Base-by-base conservation (phyloP, 163 green algal genomes). In the Volvox carteri region DNA sequence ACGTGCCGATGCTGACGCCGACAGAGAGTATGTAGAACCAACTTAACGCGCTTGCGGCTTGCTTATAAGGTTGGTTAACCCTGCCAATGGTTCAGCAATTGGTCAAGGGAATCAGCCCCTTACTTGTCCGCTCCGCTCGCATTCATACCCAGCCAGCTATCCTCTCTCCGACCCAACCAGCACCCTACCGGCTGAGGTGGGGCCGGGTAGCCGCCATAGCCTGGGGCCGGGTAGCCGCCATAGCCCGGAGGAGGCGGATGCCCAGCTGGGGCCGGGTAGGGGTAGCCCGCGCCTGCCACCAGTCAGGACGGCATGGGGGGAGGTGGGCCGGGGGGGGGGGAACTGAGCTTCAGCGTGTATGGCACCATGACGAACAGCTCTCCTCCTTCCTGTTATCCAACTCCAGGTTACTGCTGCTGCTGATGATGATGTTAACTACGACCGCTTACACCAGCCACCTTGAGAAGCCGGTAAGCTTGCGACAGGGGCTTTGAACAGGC, bases 161-260 rank as follows among this genome's bases (percentile, higher is more conserved):
- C n/a, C n/a, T n/a, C n/a, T n/a, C n/a, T n/a, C n/a, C n/a, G n/a
- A n/a, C n/a, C n/a, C n/a, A n/a, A n/a, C n/a, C n/a, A n/a, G n/a
- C n/a, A n/a, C n/a, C n/a, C n/a, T n/a, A n/a, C n/a, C n/a, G 62
- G 62, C 62, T 73, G 62, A 16, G 62, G 62, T 3, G 62, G 62
- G 19, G n/a, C 62, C 7, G 73, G 28, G 3, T 65, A 60, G 44
- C 4, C 46, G 4, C 1, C 25, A 19, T 56, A 39, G 37, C 72
- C 18, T 48, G 18, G 33, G 35, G 68, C 35, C 14, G 48, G 68
- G 37, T 4, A 9, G 33, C 16, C 70, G 21, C 39, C 39, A 37
- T 78, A 78, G 41, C 70, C 70, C 7, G 21, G 48, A 30, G 39
- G n/a, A n/a, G 58, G 75, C 30, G n/a, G 75, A n/a, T 81, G 42